Base-by-base conservation (phyloP, 345 rosid species). In the Populus ilicifolia region DNA sequence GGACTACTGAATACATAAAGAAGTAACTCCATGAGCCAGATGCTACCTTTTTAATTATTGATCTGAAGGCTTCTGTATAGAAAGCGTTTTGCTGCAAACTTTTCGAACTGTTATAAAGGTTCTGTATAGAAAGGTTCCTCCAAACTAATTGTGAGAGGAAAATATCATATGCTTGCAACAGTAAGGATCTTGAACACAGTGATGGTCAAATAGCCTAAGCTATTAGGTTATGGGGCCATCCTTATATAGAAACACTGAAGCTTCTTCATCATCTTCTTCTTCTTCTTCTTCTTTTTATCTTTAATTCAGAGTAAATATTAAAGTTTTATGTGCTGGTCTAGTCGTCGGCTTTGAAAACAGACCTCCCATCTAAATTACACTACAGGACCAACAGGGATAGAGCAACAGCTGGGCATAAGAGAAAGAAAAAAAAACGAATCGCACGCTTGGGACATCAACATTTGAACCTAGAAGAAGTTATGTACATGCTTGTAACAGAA, bases 401-500 rank as follows among this genome's bases (percentile, higher is more conserved):
- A 68, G 17, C 11, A 72, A 21, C 21, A 12, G 17, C 4, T 18
- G 36, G 38, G n/a, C 16, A 75, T 39, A 16, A 16, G 5, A 48
- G 16, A 16, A 48, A 48, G 6, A 16, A 5, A 4, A n/a, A 64
- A 48, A 48, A 25, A 50, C 72, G 25, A 25, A 66, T 2, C 77
- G 78, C 78, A 78, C 80, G 80, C 56, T 76, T 77, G 76, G 29
- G 41, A 62, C 74, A 74, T 68, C 46, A 29, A 79, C 44, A 80
- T 64, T 62, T 46, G 74, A 67, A 62, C 25, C 68, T 38, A 72
- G 66, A 78, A 56, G 72, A 71, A 70, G 41, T 64, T 62, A 56
- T 71, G 27, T 50, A 35, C 36, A 10, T 3, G 29, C 62, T 83
- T 79, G 33, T 23, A 48, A 69, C 38, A n/a, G 41, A 77, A 73